Conservation (phyloP, 2,329 filamentous ascomycete species). For the Verticillium dahliae region DNA sequence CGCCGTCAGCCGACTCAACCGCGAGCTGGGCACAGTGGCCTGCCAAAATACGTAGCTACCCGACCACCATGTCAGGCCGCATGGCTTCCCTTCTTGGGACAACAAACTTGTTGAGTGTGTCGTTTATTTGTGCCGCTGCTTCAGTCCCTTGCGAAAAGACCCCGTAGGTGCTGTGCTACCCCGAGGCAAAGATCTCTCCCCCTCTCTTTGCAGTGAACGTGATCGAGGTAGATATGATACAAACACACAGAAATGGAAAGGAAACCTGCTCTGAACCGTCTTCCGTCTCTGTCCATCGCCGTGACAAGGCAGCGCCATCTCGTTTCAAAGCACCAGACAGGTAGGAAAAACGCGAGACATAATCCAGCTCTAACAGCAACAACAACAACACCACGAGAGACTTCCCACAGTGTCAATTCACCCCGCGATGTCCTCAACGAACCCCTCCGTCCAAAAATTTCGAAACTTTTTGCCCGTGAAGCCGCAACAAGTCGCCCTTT, state of each 20-base stretch:
- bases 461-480: background rate
- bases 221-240: conserved; percentile 3
- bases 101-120: background rate
- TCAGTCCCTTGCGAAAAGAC: background rate
- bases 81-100: background rate
- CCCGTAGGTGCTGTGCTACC: conserved; percentile 1
- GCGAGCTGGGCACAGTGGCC: too few relatives aligned
- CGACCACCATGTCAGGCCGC: background rate
- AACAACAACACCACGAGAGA: background rate
- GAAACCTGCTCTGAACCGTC: background rate
- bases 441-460: background rate
- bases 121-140: background rate
- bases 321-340: background rate
- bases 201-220: conserved; percentile 6
- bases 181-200: conserved; percentile 4
- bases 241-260: conserved; percentile 4
- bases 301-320: background rate
- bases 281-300: background rate
- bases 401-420: background rate
- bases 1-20: too few relatives aligned
- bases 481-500: background rate
- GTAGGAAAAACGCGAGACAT: background rate
- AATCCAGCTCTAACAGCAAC: background rate
- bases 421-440: background rate
- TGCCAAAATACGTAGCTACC: background rate